Conservation (phyloP, 768 basidiomycete species). For the Lentinus brumalis region DNA sequence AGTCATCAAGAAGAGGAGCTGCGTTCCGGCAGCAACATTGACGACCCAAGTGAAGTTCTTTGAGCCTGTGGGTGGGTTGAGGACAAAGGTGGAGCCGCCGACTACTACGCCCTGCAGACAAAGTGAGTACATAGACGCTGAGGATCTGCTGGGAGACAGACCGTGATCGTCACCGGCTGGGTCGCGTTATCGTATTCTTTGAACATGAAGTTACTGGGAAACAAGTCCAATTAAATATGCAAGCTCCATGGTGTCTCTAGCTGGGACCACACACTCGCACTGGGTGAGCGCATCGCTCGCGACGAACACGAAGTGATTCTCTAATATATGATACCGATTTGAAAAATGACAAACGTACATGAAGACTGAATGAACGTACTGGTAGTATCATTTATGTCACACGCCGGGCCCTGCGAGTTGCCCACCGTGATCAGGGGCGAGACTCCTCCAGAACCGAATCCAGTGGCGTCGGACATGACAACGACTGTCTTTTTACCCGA, state of each 20-base stretch:
- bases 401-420: background rate
- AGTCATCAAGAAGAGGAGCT: slow-evolving; percentile 25
- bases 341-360: background rate
- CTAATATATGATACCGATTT: background rate
- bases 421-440: slow-evolving; percentile 9
- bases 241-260: no score
- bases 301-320: slow-evolving; percentile 1
- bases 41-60: slow-evolving; percentile 27
- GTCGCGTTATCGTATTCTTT: slow-evolving; percentile 21
- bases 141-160: no score
- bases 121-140: background rate
- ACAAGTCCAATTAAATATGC: no score
- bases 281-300: slow-evolving; percentile 11
- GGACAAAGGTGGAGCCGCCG: slow-evolving; percentile 24
- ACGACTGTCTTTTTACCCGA: slow-evolving; percentile 47
- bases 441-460: slow-evolving; percentile 57
- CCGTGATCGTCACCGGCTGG: slow-evolving; percentile 11
- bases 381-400: slow-evolving; percentile 1
- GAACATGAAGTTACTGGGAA: background rate
- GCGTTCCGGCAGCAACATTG: slow-evolving; percentile 23
- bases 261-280: slow-evolving; percentile 10
- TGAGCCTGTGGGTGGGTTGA: slow-evolving; percentile 27
- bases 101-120: slow-evolving; percentile 27
- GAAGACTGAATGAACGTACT: slow-evolving; percentile 3
- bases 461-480: slow-evolving; percentile 77